These are phyloP conservation scores for Scheffersomyces ergatensis DNA, from an alignment of 805 yeast species.

Conservation along the genomic window DNA sequence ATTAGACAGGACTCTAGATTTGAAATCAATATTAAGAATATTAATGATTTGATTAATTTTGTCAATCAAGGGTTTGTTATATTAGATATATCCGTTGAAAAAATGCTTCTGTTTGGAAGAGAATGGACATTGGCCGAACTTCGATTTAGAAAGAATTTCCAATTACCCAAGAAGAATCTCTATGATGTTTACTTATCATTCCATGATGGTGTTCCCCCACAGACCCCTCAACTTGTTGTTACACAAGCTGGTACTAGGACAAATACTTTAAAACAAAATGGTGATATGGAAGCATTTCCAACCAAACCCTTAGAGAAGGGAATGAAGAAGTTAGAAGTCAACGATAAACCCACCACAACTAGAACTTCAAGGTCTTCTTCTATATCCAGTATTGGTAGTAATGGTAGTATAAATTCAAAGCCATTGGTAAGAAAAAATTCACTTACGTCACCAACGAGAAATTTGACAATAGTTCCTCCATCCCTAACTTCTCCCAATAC, in stretches of 20 bases:
- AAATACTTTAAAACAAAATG: not conserved
- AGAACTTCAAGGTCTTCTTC: constrained; percentile 26
- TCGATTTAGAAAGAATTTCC: constrained; percentile 36
- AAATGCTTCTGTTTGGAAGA: constrained; percentile 35
- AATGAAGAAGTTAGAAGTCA: constrained; percentile 14
- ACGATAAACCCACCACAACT: constrained; percentile 8
- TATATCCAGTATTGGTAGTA: constrained; percentile 20
- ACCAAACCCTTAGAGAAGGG: constrained; percentile 5
- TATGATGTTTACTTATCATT: constrained; percentile 7
- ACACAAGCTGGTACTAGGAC: not conserved
- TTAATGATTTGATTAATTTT: constrained; percentile 40
- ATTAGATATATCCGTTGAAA: constrained; percentile 23
- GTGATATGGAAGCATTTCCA: constrained; percentile 8
- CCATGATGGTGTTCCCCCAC: not conserved
- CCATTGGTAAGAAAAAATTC: constrained; percentile 16
- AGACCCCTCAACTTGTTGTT: not conserved
- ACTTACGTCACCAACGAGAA: constrained; percentile 14
- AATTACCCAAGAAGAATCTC: constrained; percentile 23
- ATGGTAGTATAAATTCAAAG: constrained; percentile 7
- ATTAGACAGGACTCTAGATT: constrained; percentile 38
- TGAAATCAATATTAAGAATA: constrained; percentile 31
- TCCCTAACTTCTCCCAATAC: not conserved
- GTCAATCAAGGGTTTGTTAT: constrained; percentile 35
- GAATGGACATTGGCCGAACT: constrained; percentile 45
- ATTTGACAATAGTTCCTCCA: constrained; percentile 8